Conservation (phyloP, 2,329 filamentous ascomycete genomes). For the Dactylellina parvicollis region DNA sequence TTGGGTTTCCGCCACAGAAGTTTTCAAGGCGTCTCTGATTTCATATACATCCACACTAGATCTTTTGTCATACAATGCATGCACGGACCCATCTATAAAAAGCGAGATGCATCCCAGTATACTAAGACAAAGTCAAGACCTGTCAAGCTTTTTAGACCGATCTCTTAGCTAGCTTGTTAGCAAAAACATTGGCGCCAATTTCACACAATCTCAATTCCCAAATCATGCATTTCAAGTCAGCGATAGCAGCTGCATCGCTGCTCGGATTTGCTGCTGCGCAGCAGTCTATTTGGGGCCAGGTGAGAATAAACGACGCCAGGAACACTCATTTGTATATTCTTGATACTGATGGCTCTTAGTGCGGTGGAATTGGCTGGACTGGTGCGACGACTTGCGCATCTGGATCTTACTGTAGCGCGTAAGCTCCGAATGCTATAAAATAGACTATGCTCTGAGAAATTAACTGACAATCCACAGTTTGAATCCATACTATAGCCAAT, state of each 20-base stretch:
- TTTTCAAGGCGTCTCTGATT: background rate
- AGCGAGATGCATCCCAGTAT: background rate
- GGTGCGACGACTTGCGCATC: constrained; percentile 20
- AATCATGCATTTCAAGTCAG: constrained; percentile 19
- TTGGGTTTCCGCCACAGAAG: constrained; percentile 1
- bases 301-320: background rate
- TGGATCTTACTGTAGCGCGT: constrained; percentile 26
- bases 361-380: constrained; percentile 29
- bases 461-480: background rate
- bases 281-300: constrained; percentile 30
- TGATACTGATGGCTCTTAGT: constrained; percentile 2
- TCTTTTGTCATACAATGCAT: background rate
- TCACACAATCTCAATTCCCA: background rate
- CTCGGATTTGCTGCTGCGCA: constrained; percentile 28
- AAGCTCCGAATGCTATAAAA: background rate
- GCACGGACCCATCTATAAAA: constrained; percentile 2
- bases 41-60: background rate
- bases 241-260: constrained; percentile 12
- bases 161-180: background rate
- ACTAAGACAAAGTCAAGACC: constrained; percentile 24
- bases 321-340: background rate
- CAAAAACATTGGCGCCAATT: too few relatives aligned
- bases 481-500: constrained; percentile 36
- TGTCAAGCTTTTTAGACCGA: constrained; percentile 6
- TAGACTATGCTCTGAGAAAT: background rate